Percentiles rank a stretch among this genome's conserved stretches.
These are phyloP conservation scores for Senecio squalidus DNA, from an alignment of 140 eudicot species.

Conservation along the genomic window DNA sequence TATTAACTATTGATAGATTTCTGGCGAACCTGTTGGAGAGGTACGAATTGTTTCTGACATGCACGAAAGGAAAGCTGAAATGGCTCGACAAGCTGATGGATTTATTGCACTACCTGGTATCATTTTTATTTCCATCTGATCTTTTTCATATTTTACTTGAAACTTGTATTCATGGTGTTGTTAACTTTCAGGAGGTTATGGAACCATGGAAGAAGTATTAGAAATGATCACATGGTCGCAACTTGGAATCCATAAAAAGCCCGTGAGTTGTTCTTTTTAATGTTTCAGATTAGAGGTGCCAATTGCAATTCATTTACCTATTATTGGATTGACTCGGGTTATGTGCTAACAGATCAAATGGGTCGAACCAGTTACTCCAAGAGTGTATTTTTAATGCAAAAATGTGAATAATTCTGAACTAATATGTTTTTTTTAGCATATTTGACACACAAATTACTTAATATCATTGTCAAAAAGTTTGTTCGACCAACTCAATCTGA, in stretches of 20 bases:
- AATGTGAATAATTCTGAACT: too few relatives aligned
- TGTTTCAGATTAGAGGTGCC: too few relatives aligned
- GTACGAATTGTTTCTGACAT: conserved; percentile 81
- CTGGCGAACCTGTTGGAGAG: conserved; percentile 93
- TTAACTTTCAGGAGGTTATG: conserved; percentile 77
- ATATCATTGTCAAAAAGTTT: too few relatives aligned
- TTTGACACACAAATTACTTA: too few relatives aligned
- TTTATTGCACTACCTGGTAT: conserved; percentile 98
- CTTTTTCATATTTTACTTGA: conserved; percentile 7
- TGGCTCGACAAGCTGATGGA: conserved; percentile 92
- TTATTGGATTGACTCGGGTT: too few relatives aligned
- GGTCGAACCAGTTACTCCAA: too few relatives aligned
- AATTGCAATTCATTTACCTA: too few relatives aligned
- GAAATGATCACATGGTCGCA: conserved; percentile 99
- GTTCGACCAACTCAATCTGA: too few relatives aligned
- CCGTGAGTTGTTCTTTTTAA: conserved; percentile 40
- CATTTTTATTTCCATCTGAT: not conserved
- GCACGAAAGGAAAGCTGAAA: conserved; percentile 97
- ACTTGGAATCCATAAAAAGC: conserved; percentile 89
- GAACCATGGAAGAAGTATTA: conserved; percentile 90
- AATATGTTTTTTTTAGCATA: too few relatives aligned
- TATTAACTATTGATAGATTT: conserved; percentile 44
- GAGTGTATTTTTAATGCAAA: too few relatives aligned
- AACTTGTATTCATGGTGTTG: conserved; percentile 5
- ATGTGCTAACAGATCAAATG: too few relatives aligned